Evolutionary conservation across 164 flowering plant species (phyloP).

Genomic region (Amborella trichopoda): DNA sequence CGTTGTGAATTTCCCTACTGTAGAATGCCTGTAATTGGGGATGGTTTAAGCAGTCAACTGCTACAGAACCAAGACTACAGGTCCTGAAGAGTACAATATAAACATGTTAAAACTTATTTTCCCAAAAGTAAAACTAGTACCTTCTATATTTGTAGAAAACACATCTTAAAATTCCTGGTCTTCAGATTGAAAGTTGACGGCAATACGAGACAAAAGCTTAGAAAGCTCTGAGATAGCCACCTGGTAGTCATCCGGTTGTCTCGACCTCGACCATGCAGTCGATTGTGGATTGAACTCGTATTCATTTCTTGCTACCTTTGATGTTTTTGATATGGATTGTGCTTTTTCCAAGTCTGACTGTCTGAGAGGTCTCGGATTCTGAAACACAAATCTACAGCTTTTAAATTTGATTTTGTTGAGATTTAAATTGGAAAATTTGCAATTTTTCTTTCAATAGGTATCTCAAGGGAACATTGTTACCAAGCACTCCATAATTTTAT

Average conservation of each 20-base stretch:
- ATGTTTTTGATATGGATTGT: constrained; percentile 42
- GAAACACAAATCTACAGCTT: constrained; percentile 8
- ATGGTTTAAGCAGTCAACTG: too few species aligned
- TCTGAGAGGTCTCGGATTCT: constrained; percentile 65
- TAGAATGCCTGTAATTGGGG: too few species aligned
- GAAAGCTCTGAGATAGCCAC: constrained; percentile 65
- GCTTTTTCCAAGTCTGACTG: constrained; percentile 69
- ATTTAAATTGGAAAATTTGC: not conserved
- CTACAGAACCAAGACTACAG: too few species aligned
- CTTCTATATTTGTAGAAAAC: too few species aligned
- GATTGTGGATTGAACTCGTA: constrained; percentile 32
- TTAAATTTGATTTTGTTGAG: not conserved
- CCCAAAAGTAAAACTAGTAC: too few species aligned
- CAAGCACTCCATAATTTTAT: not conserved
- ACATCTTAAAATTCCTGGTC: too few species aligned
- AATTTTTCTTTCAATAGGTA: not conserved
- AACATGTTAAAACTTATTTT: too few species aligned
- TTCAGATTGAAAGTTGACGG: constrained; percentile 45
- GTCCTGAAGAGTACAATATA: too few species aligned
- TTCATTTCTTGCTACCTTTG: constrained; percentile 60
- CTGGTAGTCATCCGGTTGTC: constrained; percentile 47
- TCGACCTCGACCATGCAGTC: constrained; percentile 27
- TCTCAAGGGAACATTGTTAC: not conserved
- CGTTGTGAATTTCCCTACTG: too few species aligned
- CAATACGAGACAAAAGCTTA: constrained; percentile 61